Evolutionary conservation across 805 yeast genomes (phyloP), one percentile per base, ranked within the genome.

Genomic region (Saccharomycopsis sp.): DNA sequence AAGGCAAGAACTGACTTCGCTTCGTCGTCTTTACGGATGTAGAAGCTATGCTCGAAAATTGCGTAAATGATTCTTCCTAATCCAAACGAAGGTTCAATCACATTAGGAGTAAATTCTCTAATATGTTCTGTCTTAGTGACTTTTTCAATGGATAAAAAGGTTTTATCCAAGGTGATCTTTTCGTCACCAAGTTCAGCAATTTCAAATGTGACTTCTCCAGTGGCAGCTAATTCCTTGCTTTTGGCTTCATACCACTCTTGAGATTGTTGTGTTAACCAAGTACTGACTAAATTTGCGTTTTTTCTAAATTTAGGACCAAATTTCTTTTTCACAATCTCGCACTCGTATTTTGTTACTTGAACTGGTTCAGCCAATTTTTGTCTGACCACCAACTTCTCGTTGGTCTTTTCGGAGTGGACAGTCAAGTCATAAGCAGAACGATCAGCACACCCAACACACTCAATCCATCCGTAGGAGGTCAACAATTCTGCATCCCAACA

Each of bases 391-490:
- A 94, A 78, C 75, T 91, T 92, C 77, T 90, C 97, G 74, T 90
- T 90, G 59, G 99, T 94, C 75, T 89, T 88, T 58, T 92, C 94
- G 51, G 97, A 75, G 72, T 94, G 99, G 61, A 95, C 99, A 53
- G 92, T 81, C 73, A 94, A 82, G 76, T 94, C 99, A 71, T 90
- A 94, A 48, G 99, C 99, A 51, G 97, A 89, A 79, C 99, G 85
- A 76, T 94, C 99, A 64, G 99, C 99, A 78, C 98, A 94, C 65
- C 99, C 99, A 71, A 94, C 97, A 84, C 99, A 95, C 78, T 94
- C 99, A 67, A 94, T 89, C 99, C 99, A 94, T 67, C 99, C 99
- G 68, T 90, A 94, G 37, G 97, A 89, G 50, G 97, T 85, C 66
- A 88, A 85, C 68, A 94, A 79, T 78, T 94, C 99, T 64, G 96